Base-by-base conservation (phyloP, 345 rosid genomes). In the Citropsis articulata region DNA sequence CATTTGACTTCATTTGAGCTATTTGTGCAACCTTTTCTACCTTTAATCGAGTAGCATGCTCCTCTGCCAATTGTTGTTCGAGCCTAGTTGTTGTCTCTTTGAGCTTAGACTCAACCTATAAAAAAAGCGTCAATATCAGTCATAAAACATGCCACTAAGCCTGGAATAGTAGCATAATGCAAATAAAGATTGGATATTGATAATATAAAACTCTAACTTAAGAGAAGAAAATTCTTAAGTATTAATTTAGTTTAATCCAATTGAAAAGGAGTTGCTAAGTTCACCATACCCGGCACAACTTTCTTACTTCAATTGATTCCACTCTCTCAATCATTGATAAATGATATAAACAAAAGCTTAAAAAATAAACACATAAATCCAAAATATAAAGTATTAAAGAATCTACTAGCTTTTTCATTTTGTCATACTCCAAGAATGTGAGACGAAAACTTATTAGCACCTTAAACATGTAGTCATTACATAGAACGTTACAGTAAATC, bases 71-170 rank as follows among this genome's bases (percentile, higher is more conserved):
- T 78, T 90, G 90, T 73, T 78, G 91, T 80, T 95, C 97, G 25
- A 95, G 89, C 83, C 87, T 87, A 8, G 30, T 75, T 1, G 94
- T 87, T 10, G 93, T 84, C 83, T 93, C 97, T 72, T 78, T 86
- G 77, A 95, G 94, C 88, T 90, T 93, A 31, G 81, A 79, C 87
- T 93, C 98, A 60, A 93, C 93, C 99, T 95, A 35, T 6, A 30
- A 7, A 71, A 27, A 42, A 48, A 78, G 31, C 24, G 57, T 69
- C 21, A 13, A 28, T 4, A 7, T 61, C 33, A 71, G 19, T 25
- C 42, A 13, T 8, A 13, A 65, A 65, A 65, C 2, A 65, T 8
- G 42, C 27, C 53, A 35, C 24, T 21, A 35, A 4, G 4, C 7
- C 25, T n/a, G 14, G 4, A 72, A 14, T 24, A 33, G 4, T 53